Percentiles rank a stretch among this genome's conserved stretches.
phyloP scores from a whole-genome alignment of 352 stramenopile species.

The Halophytophthora batemanensis region DNA sequence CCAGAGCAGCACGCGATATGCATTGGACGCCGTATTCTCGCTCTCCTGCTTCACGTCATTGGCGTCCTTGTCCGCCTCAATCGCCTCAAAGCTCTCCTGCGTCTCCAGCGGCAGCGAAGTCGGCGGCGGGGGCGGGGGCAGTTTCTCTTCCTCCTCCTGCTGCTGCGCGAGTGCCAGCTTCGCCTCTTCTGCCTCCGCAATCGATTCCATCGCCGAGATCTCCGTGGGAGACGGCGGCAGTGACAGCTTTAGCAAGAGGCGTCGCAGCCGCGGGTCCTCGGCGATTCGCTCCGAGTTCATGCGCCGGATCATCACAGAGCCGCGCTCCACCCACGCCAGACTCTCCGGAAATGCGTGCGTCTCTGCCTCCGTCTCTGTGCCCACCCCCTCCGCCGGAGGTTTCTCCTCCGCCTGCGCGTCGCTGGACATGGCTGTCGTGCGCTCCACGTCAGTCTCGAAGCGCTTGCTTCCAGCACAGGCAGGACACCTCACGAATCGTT shows the following conservation, averaged over 20 bases:
- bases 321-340: constrained; percentile 77
- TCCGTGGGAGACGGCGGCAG: constrained; percentile 21
- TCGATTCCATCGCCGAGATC: constrained; percentile 24
- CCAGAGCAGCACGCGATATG: constrained; percentile 74
- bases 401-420: neutral
- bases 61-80: constrained; percentile 56
- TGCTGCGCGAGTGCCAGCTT: constrained; percentile 2
- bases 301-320: constrained; percentile 77
- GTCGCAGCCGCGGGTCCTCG: constrained; percentile 74
- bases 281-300: constrained; percentile 89
- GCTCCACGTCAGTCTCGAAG: too few species aligned
- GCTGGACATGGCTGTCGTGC: too few species aligned
- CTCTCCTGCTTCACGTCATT: constrained; percentile 68
- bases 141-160: constrained; percentile 36
- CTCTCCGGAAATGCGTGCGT: constrained; percentile 34
- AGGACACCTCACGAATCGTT: neutral
- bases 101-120: constrained; percentile 25
- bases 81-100: constrained; percentile 63
- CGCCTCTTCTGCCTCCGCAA: constrained; percentile 19
- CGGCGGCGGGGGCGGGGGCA: constrained; percentile 20
- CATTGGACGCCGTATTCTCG: constrained; percentile 67
- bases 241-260: constrained; percentile 46
- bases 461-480: neutral
- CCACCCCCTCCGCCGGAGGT: neutral
- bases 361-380: constrained; percentile 4